Base-by-base conservation (phyloP, 2,329 filamentous ascomycete genomes). In the Sphaerostilbella broomeana region DNA sequence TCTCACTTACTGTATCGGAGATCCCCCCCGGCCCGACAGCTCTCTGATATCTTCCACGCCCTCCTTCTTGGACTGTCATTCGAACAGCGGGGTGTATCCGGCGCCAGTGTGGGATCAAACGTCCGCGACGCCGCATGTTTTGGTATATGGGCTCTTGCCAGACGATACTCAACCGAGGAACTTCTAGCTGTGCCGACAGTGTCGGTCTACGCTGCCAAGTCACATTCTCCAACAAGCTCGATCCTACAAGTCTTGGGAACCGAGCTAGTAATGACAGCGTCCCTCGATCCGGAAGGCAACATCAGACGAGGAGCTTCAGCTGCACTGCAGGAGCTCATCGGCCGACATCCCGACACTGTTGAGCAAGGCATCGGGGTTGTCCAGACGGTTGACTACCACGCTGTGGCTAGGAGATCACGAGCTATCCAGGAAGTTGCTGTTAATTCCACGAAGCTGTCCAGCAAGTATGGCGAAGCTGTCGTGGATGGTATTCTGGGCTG, bases 71-170 rank as follows among this genome's bases (percentile, higher is more conserved):
- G 87, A 0, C 69, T 97, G 18, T 79, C 80, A 1, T 98, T 97
- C 55, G 89, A 98, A 60, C 87, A 95, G 54, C 76, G 89, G 43
- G 85, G 83, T 31, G 77, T 86, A 1, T 87, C 86, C 3, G 90
- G 92, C n/a, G 79, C 75, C 10, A 89, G 86, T 3, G 71, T 90
- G 9, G 92, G 92, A 2, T 83, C 86, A 2, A 95, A 94, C 51
- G 89, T 98, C 12, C 79, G 92, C 32, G 92, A 98, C 64, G 90
- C 92, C 10, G 87, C 92, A 3, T 95, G 89, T 58, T 98, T 97
- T 58, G 92, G 92, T 6, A 82, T 97, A 17, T 98, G 92, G 92
- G 84, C 89, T 1, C 61, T 97, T 6, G 86, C 90, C 16, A 76
- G 92, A 40, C 81, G 90, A 39, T 98, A 97, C 53, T 80, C 77